Conservation (phyloP, 75 land plant genomes). For the Cunninghamia lanceolata region DNA sequence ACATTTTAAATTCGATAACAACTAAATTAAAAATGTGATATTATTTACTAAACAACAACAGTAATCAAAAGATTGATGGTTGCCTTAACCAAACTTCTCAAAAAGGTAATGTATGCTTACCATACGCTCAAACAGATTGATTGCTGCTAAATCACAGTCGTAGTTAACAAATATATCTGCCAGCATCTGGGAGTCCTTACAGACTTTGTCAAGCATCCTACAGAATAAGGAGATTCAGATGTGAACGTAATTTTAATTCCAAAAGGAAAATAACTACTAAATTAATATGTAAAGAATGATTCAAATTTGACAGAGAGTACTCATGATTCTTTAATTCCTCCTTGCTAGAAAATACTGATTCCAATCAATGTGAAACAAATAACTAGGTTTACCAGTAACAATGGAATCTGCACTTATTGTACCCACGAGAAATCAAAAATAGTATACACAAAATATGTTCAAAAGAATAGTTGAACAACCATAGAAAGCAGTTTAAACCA, state of each 20-base stretch:
- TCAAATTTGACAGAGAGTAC: not conserved
- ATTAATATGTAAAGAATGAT: not conserved
- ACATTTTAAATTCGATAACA: not conserved
- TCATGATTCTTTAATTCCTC: not conserved
- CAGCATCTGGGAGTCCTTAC: slow-evolving; percentile 93
- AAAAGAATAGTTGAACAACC: not conserved
- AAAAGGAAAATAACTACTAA: not conserved
- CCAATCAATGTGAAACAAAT: not conserved
- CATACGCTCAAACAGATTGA: slow-evolving; percentile 96
- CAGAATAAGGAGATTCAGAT: slow-evolving; percentile 7
- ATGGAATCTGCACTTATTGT: not conserved
- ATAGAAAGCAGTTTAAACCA: not conserved
- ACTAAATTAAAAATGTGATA: not conserved
- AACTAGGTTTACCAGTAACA: not conserved
- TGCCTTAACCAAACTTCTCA: not conserved
- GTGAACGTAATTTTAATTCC: not conserved
- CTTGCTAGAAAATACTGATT: not conserved
- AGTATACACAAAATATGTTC: not conserved
- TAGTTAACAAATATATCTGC: slow-evolving; percentile 94
- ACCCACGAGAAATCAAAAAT: not conserved
- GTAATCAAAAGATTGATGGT: not conserved
- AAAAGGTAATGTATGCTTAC: slow-evolving; percentile 25
- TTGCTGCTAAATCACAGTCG: slow-evolving; percentile 93
- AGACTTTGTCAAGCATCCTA: slow-evolving; percentile 94
- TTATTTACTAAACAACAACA: not conserved